Evolutionary conservation across 768 basidiomycete species (phyloP).

Genomic region (Lactifluus volemus): DNA sequence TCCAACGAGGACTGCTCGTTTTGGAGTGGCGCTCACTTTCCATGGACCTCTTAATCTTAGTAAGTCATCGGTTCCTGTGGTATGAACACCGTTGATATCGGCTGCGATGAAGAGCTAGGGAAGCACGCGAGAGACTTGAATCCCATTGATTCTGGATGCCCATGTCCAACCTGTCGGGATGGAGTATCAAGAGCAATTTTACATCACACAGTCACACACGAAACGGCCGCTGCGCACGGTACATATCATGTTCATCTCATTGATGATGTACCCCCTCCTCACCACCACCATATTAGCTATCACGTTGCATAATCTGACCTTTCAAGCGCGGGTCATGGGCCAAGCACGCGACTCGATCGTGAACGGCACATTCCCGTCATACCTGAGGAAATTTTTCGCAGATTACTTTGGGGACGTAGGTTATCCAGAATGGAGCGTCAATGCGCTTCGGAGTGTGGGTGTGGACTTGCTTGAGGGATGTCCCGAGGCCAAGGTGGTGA

Average conservation of each 20-base stretch:
- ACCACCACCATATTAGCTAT: conserved; percentile 39
- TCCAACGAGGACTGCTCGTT: conserved; percentile 85
- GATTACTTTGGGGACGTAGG: conserved; percentile 68
- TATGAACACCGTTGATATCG: not conserved
- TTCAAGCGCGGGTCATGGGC: conserved; percentile 87
- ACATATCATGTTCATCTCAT: conserved; percentile 1
- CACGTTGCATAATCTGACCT: conserved; percentile 76
- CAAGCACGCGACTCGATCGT: conserved; percentile 74
- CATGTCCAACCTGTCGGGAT: conserved; percentile 75
- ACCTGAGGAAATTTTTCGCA: conserved; percentile 66
- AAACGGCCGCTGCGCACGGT: conserved; percentile 86
- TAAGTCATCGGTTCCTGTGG: conserved; percentile 27
- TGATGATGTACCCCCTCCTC: conserved; percentile 1
- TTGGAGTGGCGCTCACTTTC: conserved; percentile 82
- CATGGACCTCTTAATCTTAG: conserved; percentile 77
- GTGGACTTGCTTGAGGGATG: conserved; percentile 67
- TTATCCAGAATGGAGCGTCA: conserved; percentile 85
- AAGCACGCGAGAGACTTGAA: conserved; percentile 62
- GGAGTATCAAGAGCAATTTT: conserved; percentile 66
- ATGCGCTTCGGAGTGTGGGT: conserved; percentile 73
- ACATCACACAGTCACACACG: conserved; percentile 66
- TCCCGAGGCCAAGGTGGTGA: conserved; percentile 38
- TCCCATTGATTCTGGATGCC: conserved; percentile 69
- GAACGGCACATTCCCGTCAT: conserved; percentile 67
- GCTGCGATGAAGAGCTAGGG: conserved; percentile 40